Evolutionary conservation across 148 eudicot species (phyloP).

Genomic region (Vaccinium myrtillus): DNA sequence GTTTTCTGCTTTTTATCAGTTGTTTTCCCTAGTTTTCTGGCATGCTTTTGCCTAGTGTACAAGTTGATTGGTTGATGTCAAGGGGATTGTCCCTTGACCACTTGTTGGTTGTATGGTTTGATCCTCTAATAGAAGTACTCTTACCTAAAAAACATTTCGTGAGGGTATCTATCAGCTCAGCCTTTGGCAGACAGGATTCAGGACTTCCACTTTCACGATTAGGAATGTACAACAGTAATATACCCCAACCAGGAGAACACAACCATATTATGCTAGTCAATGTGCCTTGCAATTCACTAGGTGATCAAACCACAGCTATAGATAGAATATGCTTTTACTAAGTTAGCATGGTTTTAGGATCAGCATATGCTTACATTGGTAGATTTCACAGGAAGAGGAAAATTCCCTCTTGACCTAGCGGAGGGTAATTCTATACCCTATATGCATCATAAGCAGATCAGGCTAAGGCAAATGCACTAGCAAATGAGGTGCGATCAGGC

Average conservation of each 20-base stretch:
- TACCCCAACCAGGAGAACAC: not conserved
- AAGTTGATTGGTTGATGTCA: not conserved
- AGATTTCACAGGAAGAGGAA: not conserved
- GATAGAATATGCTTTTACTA: not conserved
- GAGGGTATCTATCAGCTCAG: not conserved
- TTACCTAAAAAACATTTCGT: not conserved
- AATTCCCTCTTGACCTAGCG: not conserved
- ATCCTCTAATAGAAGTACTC: not conserved
- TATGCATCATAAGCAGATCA: not conserved
- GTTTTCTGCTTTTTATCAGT: not conserved
- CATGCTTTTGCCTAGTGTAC: not conserved
- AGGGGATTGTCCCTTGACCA: not conserved
- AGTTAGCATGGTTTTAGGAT: not conserved
- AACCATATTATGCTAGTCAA: not conserved
- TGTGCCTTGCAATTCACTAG: not conserved
- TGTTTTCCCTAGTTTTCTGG: not conserved
- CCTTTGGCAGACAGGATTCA: not conserved
- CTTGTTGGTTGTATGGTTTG: not conserved
- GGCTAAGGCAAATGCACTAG: conserved; percentile 11
- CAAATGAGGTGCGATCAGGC: not conserved
- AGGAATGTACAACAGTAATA: not conserved
- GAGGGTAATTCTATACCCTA: not conserved
- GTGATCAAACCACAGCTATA: not conserved
- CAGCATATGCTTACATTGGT: not conserved
- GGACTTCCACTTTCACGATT: not conserved